Percentiles rank a stretch among this genome's conserved stretches.
These are phyloP conservation scores for Alternaria consortialis DNA, from an alignment of 2,329 filamentous ascomycete genomes.

Conservation along the genomic window DNA sequence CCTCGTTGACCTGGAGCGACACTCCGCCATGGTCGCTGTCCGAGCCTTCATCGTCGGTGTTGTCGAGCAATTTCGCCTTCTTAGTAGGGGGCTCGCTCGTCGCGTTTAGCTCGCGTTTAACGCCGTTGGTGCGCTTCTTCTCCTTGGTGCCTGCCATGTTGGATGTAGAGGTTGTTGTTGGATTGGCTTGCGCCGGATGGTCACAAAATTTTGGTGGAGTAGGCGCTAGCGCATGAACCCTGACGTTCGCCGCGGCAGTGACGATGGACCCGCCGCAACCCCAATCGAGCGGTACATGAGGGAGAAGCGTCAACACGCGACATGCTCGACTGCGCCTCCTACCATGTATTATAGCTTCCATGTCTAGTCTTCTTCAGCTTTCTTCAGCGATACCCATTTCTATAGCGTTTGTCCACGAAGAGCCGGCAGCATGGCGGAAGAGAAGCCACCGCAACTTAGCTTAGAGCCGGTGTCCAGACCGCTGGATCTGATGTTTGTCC, in stretches of 20 bases:
- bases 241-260: constrained; percentile 31
- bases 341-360: constrained; percentile 32
- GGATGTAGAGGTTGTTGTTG: constrained; percentile 5
- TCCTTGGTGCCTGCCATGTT: constrained; percentile 37
- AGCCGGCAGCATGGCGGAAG: constrained; percentile 46
- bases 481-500: constrained; percentile 53
- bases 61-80: constrained; percentile 50
- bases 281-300: constrained; percentile 17
- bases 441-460: constrained; percentile 39
- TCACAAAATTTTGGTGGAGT: constrained; percentile 37
- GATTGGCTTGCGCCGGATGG: constrained; percentile 12
- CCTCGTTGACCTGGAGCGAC: constrained; percentile 82
- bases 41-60: constrained; percentile 44
- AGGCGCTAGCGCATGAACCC: constrained; percentile 33
- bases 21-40: constrained; percentile 39
- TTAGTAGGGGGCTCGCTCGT: constrained; percentile 41
- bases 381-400: constrained; percentile 13
- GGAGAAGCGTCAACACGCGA: constrained; percentile 16
- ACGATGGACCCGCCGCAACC: constrained; percentile 27
- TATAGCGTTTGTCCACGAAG: background rate
- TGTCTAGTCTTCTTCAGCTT: constrained; percentile 23
- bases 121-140: constrained; percentile 34
- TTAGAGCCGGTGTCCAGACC: constrained; percentile 53
- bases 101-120: constrained; percentile 36
- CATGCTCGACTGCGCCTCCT: constrained; percentile 14